Conservation (phyloP, 345 rosid species). For the Litchi chinensis region DNA sequence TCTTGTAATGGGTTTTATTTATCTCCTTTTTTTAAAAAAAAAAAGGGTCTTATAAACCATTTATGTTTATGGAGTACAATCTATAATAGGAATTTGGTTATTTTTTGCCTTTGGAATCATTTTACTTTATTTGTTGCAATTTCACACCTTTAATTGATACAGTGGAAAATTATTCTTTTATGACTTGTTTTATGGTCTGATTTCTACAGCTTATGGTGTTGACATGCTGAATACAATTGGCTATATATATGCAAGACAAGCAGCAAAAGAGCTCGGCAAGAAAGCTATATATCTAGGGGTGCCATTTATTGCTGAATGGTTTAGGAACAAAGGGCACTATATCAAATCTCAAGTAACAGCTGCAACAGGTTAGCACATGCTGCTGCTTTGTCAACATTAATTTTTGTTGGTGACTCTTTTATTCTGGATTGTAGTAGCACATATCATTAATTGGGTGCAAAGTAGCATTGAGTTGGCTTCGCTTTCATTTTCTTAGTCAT, state of each 20-base stretch:
- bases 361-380: conserved; percentile 74
- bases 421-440: conserved; percentile 8
- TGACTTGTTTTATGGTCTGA: conserved; percentile 17
- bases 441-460: conserved; percentile 3
- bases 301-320: conserved; percentile 97
- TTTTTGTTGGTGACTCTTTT: conserved; percentile 7
- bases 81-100: not conserved
- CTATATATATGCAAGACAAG: conserved; percentile 87
- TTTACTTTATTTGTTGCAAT: conserved; percentile 9
- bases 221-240: conserved; percentile 96
- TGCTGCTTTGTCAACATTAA: conserved; percentile 16
- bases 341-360: conserved; percentile 99
- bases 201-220: conserved; percentile 82
- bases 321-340: conserved; percentile 91
- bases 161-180: conserved; percentile 5
- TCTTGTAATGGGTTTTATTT: not conserved
- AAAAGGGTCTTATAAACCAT: not conserved
- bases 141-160: not conserved
- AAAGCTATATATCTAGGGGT: conserved; percentile 81
- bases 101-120: conserved; percentile 19
- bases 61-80: not conserved
- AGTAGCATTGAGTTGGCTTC: not conserved
- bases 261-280: conserved; percentile 97
- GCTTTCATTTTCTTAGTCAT: not conserved
- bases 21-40: not conserved